Evolutionary conservation across 805 yeast genomes (phyloP).

Genomic region (Isabelozyma gotoi): DNA sequence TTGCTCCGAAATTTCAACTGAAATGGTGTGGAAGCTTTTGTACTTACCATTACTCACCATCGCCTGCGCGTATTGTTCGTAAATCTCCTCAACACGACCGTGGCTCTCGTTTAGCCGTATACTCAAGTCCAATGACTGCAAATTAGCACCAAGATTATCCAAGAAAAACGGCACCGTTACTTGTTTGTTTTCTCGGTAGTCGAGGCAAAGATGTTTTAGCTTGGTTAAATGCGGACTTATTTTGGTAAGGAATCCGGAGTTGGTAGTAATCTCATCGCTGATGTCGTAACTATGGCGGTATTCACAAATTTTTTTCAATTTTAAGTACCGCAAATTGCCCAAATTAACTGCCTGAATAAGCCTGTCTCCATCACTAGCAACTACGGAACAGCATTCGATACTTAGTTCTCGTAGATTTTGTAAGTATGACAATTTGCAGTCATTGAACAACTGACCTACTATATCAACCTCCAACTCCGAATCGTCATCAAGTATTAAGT

Average conservation of each 20-base stretch:
- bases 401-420: conserved; percentile 16
- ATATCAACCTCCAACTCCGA: conserved; percentile 10
- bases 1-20: conserved; percentile 43
- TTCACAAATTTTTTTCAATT: conserved; percentile 37
- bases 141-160: conserved; percentile 2
- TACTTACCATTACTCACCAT: conserved; percentile 10
- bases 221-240: conserved; percentile 22
- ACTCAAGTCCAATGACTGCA: conserved; percentile 34
- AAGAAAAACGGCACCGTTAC: conserved; percentile 43
- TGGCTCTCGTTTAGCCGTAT: background rate
- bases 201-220: conserved; percentile 31
- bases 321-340: conserved; percentile 21
- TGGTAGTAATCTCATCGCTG: conserved; percentile 5
- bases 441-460: conserved; percentile 8
- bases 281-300: conserved; percentile 13
- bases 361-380: conserved; percentile 17
- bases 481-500: conserved; percentile 1
- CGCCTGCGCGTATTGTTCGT: conserved; percentile 15
- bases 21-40: conserved; percentile 26
- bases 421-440: conserved; percentile 12
- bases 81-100: conserved; percentile 4
- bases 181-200: conserved; percentile 39
- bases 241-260: conserved; percentile 18
- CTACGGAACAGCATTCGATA: conserved; percentile 22
- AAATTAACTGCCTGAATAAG: conserved; percentile 18